Evolutionary conservation across 78 protist genomes (phyloP).

Genomic region (Guillardia theta): DNA sequence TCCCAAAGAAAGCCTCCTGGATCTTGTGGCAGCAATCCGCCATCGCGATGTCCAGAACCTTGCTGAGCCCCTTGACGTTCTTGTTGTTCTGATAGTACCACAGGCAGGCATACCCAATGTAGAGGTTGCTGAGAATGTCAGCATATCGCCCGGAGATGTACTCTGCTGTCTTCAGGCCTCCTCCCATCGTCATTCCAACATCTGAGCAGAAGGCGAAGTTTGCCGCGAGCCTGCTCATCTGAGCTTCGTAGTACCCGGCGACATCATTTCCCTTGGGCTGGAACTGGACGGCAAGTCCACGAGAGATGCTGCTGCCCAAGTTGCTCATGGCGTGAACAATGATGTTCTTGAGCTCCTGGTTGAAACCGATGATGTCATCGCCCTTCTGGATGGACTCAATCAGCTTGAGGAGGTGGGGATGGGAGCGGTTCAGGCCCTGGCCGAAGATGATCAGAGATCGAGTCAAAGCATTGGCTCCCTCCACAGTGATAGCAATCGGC

Average conservation of each 20-base stretch:
- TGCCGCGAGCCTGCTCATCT: slow-evolving; percentile 44
- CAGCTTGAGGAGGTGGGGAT: slow-evolving; percentile 46
- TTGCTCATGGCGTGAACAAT: slow-evolving; percentile 39
- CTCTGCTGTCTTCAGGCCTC: slow-evolving; percentile 53
- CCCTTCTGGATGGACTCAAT: slow-evolving; percentile 35
- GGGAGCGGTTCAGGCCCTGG: slow-evolving; percentile 54
- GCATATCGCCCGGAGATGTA: slow-evolving; percentile 51
- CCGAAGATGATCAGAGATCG: slow-evolving; percentile 58
- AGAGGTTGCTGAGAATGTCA: slow-evolving; percentile 45
- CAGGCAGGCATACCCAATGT: slow-evolving; percentile 53
- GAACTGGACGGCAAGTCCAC: background rate
- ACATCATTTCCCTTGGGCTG: slow-evolving; percentile 27
- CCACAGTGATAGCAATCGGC: slow-evolving; percentile 57
- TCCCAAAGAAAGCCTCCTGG: slow-evolving; percentile 33
- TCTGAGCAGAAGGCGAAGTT: slow-evolving; percentile 54
- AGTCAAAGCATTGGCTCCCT: slow-evolving; percentile 56
- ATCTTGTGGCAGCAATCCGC: background rate
- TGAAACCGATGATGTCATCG: slow-evolving; percentile 37
- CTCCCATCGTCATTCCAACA: slow-evolving; percentile 51
- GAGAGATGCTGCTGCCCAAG: background rate
- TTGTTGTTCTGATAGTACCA: slow-evolving; percentile 36
- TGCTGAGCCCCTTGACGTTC: background rate
- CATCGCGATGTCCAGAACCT: slow-evolving; percentile 40
- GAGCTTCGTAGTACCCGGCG: slow-evolving; percentile 53
- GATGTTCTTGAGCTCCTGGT: background rate